Evolutionary conservation across 306 rosid genomes (phyloP), one percentile per base, ranked within the genome.

Genomic region (Geum urbanum): DNA sequence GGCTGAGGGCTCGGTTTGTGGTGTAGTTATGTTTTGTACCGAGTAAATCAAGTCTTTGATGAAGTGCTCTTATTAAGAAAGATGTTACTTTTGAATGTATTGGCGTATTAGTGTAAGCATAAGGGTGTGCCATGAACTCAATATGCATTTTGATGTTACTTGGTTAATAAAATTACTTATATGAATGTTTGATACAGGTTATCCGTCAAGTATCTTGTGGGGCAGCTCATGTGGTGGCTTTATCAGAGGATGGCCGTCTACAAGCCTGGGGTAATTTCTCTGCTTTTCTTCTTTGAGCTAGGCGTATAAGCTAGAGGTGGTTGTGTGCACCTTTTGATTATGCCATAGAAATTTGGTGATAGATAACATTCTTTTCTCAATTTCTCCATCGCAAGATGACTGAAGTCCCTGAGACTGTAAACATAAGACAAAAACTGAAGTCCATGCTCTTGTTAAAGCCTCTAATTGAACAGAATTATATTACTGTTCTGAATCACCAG

Each of bases 151-250:
- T 5, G 0, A 19, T 18, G 13, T 41, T 44, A 22, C 4, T 19
- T 40, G 5, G 22, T 37, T 57, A 15, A 2, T 54, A 15, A 5
- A 15, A 55, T 55, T 55, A 18, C 57, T 45, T 45, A 45, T 58
- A 1, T 8, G 1, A 55, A 65, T 11, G 22, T 27, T 16, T 78
- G 41, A 60, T 20, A 27, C 86, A 92, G 98, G 72, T 84, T 71
- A 88, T 92, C 79, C 41, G 61, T 74, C 91, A 90, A 88, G 98
- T 88, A 66, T 90, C 98, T n/a, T 92, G 98, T 76, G 98, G 98
- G 76, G 89, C 97, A 75, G 96, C 82, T 62, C 98, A 92, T 66
- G 89, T 77, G 66, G 88, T 86, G 77, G 98, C 91, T 72, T 79
- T 88, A 78, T 92, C 98, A 14, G 92, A 85, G 71, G 97, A 90